Evolutionary conservation across 2,329 filamentous ascomycete genomes (phyloP), one percentile per base, ranked within the genome.

Genomic region (Colletotrichum simmondsii): DNA sequence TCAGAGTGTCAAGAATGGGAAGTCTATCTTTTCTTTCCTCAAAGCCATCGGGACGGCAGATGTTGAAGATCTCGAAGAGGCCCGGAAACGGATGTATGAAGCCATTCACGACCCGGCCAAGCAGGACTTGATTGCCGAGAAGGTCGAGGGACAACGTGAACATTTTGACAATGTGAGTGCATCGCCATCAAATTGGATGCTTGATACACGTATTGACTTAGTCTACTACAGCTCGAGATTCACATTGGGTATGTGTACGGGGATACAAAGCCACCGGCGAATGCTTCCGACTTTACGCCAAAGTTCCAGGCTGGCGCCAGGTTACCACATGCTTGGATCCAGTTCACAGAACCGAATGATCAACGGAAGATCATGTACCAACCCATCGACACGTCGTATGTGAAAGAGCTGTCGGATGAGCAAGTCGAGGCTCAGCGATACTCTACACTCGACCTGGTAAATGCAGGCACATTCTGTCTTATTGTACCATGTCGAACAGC

Each of bases 201-300:
- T 28, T 0, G 7, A 26, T 5, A 2, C 4, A 22, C 1, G 16
- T 26, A 5, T 32, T 22, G 8, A 49, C 19, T 1, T 19, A 2
- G 3, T 5, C 16, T 8, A 7, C 19, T 8, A 12, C 5, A 78
- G 77, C 79, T 85, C 7, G 82, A 81, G 46, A 77, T 86, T 7
- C 84, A 86, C 61, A 84, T 86, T 64, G 84, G 84, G 2, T 86
- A 85, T 65, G 79, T 85, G 0, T 85, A 86, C 71, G 83, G 83
- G 3, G 75, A 77, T 16, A 76, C 68, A 2, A 61, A 76, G 6
- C 76, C 80, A 4, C 83, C 83, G 0, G 53, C 76, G 0, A 79
- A 83, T 72, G 83, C 83, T 1, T 86, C 83, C 0, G 54, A 77
- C 1, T 86, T 81, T 68, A 76, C 74, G 2, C 79, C 82, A 2